Percentiles rank a stretch among this genome's conserved stretches.
These are phyloP conservation scores for Naganishia onofrii DNA, from an alignment of 768 basidiomycete genomes.

Conservation along the genomic window DNA sequence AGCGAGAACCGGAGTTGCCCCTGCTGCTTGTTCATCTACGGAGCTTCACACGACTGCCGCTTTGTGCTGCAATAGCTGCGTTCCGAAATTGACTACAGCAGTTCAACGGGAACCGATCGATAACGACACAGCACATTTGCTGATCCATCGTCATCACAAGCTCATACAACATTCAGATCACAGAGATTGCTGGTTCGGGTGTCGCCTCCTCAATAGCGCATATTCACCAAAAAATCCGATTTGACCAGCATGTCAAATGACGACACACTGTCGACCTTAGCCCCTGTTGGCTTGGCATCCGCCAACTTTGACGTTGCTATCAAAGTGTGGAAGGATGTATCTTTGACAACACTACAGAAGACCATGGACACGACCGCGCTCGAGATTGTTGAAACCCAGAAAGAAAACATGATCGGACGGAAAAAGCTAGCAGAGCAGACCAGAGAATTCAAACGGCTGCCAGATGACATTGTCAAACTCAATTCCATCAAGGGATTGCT, in stretches of 20 bases:
- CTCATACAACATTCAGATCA: background rate
- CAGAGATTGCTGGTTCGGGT: background rate
- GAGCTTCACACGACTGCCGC: no score
- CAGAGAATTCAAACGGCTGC: conserved; percentile 94
- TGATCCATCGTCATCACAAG: background rate
- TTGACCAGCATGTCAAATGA: background rate
- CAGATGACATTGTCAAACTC: conserved; percentile 77
- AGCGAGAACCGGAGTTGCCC: no score
- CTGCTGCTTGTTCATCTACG: no score
- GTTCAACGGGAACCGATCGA: no score
- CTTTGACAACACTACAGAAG: conserved; percentile 85
- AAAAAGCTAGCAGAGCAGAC: conserved; percentile 94
- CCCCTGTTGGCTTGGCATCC: conserved; percentile 65
- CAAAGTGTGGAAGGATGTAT: conserved; percentile 87
- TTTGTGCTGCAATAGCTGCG: no score
- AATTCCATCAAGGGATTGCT: conserved; percentile 83
- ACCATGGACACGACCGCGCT: conserved; percentile 86
- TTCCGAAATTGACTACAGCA: no score
- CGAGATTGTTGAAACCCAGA: conserved; percentile 97
- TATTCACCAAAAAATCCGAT: background rate
- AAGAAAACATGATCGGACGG: conserved; percentile 88
- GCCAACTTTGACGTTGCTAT: conserved; percentile 91
- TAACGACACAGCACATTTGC: no score
- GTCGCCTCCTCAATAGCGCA: background rate
- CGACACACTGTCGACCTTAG: conserved; percentile 53